These are phyloP conservation scores for Cytospora schulzeri DNA, from an alignment of 2,329 filamentous ascomycete species.

Conservation along the genomic window DNA sequence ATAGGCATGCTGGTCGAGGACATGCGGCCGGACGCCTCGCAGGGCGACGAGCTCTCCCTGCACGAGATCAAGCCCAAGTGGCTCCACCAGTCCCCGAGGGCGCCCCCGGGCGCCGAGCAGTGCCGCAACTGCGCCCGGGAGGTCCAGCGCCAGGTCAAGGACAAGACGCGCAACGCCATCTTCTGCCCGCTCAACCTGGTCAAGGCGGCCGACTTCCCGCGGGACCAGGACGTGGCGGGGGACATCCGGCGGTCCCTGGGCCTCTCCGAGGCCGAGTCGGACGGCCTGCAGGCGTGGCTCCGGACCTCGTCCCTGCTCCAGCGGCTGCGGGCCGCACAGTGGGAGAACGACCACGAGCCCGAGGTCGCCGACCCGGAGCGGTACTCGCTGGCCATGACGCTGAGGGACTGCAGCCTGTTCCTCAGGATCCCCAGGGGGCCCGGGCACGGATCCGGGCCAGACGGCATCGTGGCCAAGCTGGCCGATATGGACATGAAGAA, in stretches of 20 bases:
- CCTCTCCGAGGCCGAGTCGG: slow-evolving; percentile 20
- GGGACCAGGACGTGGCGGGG: slow-evolving; percentile 30
- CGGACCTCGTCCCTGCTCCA: slow-evolving; percentile 41
- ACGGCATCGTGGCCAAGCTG: slow-evolving; percentile 58
- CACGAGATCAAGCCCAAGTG: slow-evolving; percentile 86
- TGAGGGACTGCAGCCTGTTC: slow-evolving; percentile 78
- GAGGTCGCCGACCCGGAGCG: slow-evolving; percentile 41
- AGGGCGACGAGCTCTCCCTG: slow-evolving; percentile 35
- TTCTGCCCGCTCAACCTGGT: slow-evolving; percentile 65
- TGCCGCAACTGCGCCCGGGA: slow-evolving; percentile 74
- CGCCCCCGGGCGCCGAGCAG: slow-evolving; percentile 61
- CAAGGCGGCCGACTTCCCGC: slow-evolving; percentile 35
- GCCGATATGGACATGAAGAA: slow-evolving; percentile 81
- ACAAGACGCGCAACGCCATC: slow-evolving; percentile 38
- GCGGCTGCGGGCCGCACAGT: slow-evolving; percentile 39
- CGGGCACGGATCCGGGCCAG: slow-evolving; percentile 28
- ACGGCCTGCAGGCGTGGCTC: slow-evolving; percentile 36
- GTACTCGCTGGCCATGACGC: slow-evolving; percentile 74
- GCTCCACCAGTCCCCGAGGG: slow-evolving; percentile 74
- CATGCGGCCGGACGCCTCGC: slow-evolving; percentile 52
- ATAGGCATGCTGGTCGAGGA: slow-evolving; percentile 74
- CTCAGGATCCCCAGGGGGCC: slow-evolving; percentile 54
- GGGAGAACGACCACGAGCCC: slow-evolving; percentile 42
- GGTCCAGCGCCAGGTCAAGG: slow-evolving; percentile 37
- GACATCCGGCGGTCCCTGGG: slow-evolving; percentile 29